These are phyloP conservation scores for Blastobotrys mokoenaii DNA, from an alignment of 805 yeast species.

Conservation along the genomic window DNA sequence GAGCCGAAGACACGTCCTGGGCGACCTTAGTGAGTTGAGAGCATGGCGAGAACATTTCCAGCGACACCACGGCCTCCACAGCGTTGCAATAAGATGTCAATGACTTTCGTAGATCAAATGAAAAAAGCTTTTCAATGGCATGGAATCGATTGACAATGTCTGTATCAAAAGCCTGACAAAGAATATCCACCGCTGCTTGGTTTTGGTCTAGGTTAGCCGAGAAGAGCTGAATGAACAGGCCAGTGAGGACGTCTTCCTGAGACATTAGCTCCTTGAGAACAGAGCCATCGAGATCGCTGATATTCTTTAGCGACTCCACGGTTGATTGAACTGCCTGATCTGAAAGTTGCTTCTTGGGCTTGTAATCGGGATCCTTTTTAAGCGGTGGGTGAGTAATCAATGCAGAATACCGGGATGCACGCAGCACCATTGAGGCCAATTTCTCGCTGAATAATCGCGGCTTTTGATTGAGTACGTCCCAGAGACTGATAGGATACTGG, in stretches of 20 bases:
- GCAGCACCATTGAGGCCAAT: constrained; percentile 7
- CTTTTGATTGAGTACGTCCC: constrained; percentile 4
- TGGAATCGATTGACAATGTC: constrained; percentile 76
- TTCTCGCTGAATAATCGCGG: neutral
- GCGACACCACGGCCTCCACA: constrained; percentile 36
- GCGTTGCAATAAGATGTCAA: constrained; percentile 42
- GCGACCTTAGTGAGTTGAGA: constrained; percentile 66
- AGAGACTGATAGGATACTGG: neutral
- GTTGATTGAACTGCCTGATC: constrained; percentile 20
- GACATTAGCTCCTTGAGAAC: constrained; percentile 34
- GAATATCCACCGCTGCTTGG: constrained; percentile 60
- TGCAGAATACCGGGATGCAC: constrained; percentile 10
- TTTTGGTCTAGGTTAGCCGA: constrained; percentile 51
- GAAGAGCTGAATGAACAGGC: constrained; percentile 68
- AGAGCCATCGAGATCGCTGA: constrained; percentile 33
- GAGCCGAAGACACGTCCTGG: constrained; percentile 59
- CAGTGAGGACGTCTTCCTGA: constrained; percentile 40
- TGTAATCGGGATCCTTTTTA: constrained; percentile 4
- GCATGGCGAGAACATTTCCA: constrained; percentile 58
- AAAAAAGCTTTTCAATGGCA: constrained; percentile 52
- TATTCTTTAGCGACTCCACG: constrained; percentile 32
- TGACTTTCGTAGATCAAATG: constrained; percentile 36
- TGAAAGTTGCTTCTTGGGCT: constrained; percentile 7
- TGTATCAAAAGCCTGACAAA: constrained; percentile 65
- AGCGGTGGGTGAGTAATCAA: constrained; percentile 11